phyloP scores from a whole-genome alignment of 495 filamentous ascomycete genomes.

The Mytilinidion resinicola region DNA sequence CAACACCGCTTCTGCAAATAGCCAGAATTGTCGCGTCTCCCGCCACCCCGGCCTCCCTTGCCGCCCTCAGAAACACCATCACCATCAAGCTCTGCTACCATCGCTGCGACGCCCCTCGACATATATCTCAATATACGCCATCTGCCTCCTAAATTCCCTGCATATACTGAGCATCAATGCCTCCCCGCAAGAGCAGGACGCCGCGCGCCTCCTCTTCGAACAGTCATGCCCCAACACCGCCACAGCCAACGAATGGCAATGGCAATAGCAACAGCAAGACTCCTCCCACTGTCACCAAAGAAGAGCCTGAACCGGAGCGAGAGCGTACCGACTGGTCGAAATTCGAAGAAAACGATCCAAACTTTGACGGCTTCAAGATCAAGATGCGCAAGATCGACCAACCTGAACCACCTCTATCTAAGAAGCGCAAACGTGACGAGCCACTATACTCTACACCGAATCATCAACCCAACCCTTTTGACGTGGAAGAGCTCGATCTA shows the following conservation, averaged over 20 bases:
- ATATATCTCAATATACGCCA: too few relatives aligned
- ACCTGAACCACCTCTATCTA: not conserved
- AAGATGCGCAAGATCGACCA: too few relatives aligned
- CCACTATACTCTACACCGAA: not conserved
- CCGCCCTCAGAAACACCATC: too few relatives aligned
- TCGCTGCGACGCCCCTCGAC: too few relatives aligned
- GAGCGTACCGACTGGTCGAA: not conserved
- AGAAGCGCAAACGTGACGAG: not conserved
- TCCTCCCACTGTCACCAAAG: not conserved
- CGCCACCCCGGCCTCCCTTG: too few relatives aligned
- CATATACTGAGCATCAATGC: not conserved
- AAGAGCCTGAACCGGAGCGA: not conserved
- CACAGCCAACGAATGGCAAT: slow-evolving; percentile 2
- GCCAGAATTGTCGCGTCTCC: too few relatives aligned
- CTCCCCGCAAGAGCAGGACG: slow-evolving; percentile 3
- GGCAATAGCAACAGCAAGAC: not conserved
- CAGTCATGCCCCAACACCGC: not conserved
- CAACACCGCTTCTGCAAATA: too few relatives aligned
- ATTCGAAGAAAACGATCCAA: not conserved
- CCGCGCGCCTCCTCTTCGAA: not conserved
- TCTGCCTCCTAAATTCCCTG: too few relatives aligned
- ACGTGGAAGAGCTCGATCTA: not conserved
- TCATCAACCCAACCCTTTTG: slow-evolving; percentile 3
- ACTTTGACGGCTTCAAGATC: not conserved
- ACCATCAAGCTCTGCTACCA: too few relatives aligned